These are phyloP conservation scores for Coelastrella sp. DNA, from an alignment of 139 green algal species.

Conservation along the genomic window DNA sequence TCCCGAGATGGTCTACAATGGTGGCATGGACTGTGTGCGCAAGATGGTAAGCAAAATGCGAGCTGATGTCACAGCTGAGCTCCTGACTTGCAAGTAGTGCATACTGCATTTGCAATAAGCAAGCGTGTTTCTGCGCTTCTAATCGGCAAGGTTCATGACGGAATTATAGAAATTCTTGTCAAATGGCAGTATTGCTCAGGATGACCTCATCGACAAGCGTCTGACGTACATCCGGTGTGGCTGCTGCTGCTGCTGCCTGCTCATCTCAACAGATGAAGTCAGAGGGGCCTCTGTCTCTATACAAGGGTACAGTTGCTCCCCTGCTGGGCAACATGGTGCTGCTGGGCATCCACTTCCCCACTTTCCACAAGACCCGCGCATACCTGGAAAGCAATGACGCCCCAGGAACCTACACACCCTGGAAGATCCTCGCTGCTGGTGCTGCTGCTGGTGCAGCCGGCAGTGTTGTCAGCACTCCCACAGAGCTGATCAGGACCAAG, in stretches of 20 bases:
- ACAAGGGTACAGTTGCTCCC: conserved; percentile 56
- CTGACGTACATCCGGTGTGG: too few species aligned
- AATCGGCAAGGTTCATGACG: too few species aligned
- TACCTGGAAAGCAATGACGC: conserved; percentile 42
- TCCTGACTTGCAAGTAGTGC: too few species aligned
- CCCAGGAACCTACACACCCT: conserved; percentile 41
- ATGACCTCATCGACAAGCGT: too few species aligned
- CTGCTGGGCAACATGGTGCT: conserved; percentile 63
- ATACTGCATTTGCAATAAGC: too few species aligned
- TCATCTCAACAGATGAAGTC: conserved; percentile 37
- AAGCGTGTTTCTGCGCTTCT: too few species aligned
- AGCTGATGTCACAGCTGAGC: too few species aligned
- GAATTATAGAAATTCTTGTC: too few species aligned
- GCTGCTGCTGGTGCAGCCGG: conserved; percentile 52
- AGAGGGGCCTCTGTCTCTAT: conserved; percentile 51
- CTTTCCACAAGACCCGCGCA: conserved; percentile 46
- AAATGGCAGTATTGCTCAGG: too few species aligned
- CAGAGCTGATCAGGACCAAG: conserved; percentile 60
- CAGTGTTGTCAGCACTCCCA: conserved; percentile 48
- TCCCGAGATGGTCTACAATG: conserved; percentile 52
- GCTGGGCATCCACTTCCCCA: conserved; percentile 61
- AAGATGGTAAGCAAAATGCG: conserved; percentile 57
- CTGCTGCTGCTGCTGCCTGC: not conserved
- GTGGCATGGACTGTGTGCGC: conserved; percentile 54
- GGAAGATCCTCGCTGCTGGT: conserved; percentile 52